phyloP scores from a whole-genome alignment of 768 basidiomycete genomes.

The Vararia minispora region DNA sequence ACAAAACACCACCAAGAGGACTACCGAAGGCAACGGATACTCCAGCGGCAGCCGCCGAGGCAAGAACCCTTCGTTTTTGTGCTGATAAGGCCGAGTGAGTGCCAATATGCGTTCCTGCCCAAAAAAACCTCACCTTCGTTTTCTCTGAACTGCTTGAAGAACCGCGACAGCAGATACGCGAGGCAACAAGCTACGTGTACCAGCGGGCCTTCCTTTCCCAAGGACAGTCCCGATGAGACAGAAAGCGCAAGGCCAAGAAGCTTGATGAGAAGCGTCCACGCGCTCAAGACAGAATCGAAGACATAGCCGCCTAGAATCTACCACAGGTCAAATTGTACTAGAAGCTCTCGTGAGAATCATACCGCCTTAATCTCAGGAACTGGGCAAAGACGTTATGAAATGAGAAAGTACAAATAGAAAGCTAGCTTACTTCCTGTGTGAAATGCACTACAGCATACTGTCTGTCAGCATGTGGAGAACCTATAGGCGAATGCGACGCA shows the following conservation, averaged over 20 bases:
- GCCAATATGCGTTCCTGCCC: not conserved
- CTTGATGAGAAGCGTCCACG: constrained; percentile 82
- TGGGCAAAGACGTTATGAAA: constrained; percentile 17
- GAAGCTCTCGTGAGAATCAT: constrained; percentile 13
- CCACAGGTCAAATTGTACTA: not conserved
- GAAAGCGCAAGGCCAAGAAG: constrained; percentile 71
- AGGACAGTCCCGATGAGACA: constrained; percentile 75
- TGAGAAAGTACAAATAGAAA: constrained; percentile 1
- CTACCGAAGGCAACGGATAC: constrained; percentile 86
- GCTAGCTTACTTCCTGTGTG: constrained; percentile 66
- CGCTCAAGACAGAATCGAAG: constrained; percentile 75
- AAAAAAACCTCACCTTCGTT: constrained; percentile 51
- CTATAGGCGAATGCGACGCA: constrained; percentile 23
- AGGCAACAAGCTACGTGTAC: constrained; percentile 82
- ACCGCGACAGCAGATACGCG: constrained; percentile 54
- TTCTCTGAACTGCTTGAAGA: constrained; percentile 59
- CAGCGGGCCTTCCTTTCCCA: constrained; percentile 83
- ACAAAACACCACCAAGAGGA: constrained; percentile 77
- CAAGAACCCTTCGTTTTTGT: constrained; percentile 71
- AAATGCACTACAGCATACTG: constrained; percentile 39
- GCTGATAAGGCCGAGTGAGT: constrained; percentile 25
- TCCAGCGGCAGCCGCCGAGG: constrained; percentile 77
- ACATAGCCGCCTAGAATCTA: constrained; percentile 80
- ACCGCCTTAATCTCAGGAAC: constrained; percentile 77
- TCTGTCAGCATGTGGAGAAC: not conserved